Evolutionary conservation across 768 basidiomycete species (phyloP).

Genomic region (Naganishia kalamii): DNA sequence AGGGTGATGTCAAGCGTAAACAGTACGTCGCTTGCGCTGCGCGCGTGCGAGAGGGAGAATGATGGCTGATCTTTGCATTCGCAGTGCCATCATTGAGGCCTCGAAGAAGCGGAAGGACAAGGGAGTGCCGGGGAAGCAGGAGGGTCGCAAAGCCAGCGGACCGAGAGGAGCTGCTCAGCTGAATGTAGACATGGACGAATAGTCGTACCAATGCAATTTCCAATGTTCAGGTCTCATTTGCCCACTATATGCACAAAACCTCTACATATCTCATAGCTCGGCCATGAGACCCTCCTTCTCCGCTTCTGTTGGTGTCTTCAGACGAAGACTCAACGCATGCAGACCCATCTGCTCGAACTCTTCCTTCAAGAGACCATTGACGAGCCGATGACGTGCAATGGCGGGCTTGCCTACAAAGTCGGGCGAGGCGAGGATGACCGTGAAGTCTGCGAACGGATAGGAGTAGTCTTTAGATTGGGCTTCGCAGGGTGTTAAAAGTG

Average conservation of each 20-base stretch:
- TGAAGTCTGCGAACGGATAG: constrained; percentile 44
- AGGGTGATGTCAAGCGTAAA: constrained; percentile 35
- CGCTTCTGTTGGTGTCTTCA: constrained; percentile 47
- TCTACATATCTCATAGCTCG: not conserved
- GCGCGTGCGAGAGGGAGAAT: not conserved
- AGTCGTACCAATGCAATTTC: not conserved
- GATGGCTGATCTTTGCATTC: not conserved
- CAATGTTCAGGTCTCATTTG: not conserved
- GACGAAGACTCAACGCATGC: constrained; percentile 48
- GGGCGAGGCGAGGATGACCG: constrained; percentile 36
- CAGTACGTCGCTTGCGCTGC: not conserved
- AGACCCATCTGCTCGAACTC: constrained; percentile 49
- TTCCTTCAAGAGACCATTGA: constrained; percentile 48
- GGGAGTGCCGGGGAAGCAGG: not conserved
- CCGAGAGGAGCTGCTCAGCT: not conserved
- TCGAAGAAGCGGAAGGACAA: constrained; percentile 21
- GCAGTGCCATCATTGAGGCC: constrained; percentile 25
- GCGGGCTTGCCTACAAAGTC: constrained; percentile 39
- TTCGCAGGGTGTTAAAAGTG: not conserved
- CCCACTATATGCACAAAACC: not conserved
- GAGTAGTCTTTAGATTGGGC: not conserved
- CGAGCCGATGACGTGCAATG: constrained; percentile 49
- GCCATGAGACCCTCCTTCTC: constrained; percentile 30
- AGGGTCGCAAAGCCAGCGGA: not conserved
- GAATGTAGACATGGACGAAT: constrained; percentile 24